A percentile compares a stretch with the other conserved stretches of the same genome.
Conservation (phyloP, 305 asterid species). For the Vinca major region DNA sequence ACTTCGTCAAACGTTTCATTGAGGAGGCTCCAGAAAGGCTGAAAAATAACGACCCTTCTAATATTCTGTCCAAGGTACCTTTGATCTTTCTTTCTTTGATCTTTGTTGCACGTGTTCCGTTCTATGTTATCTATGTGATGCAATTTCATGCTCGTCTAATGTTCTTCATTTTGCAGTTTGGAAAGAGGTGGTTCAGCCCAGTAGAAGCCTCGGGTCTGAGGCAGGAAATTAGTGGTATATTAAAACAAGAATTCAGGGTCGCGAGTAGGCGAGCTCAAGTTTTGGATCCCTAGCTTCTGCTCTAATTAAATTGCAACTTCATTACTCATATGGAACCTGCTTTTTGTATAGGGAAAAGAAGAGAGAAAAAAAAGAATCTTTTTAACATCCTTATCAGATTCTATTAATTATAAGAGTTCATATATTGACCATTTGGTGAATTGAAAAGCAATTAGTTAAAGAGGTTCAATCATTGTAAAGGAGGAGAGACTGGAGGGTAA, state of each 20-base stretch:
- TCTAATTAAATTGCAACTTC: no score
- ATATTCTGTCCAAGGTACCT: conserved; percentile 5
- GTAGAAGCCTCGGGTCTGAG: conserved; percentile 76
- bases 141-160: conserved; percentile 10
- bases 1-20: conserved; percentile 76
- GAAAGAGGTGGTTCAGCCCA: conserved; percentile 72
- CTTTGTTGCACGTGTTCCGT: conserved; percentile 5
- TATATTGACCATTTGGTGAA: no score
- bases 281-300: conserved; percentile 10
- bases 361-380: no score
- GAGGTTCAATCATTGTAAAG: no score
- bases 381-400: no score
- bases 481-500: no score
- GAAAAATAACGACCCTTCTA: conserved; percentile 33
- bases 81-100: background rate
- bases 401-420: no score
- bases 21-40: conserved; percentile 56
- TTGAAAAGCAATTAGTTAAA: no score
- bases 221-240: conserved; percentile 32
- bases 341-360: no score
- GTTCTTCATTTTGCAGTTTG: conserved; percentile 51
- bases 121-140: background rate
- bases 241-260: conserved; percentile 41
- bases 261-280: conserved; percentile 22
- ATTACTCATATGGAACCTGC: no score